Percentiles rank a stretch among this genome's conserved stretches.
Evolutionary conservation across 2,329 filamentous ascomycete genomes (phyloP).

Genomic region (Fusarium dlaminii): DNA sequence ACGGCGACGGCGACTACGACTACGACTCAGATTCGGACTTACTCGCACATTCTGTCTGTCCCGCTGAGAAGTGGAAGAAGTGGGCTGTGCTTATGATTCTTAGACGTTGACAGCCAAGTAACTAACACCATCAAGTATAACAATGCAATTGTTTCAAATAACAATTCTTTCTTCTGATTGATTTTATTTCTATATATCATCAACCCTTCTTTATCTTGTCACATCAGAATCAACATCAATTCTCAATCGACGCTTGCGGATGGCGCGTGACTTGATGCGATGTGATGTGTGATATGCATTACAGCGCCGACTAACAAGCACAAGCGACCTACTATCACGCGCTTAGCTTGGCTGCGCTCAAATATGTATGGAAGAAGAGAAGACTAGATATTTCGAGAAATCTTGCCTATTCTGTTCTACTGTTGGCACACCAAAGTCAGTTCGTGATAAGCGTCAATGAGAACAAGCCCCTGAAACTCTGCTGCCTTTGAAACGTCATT

Average conservation of each 20-base stretch:
- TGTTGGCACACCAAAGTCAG: background rate
- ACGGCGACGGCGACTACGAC: slow-evolving; percentile 5
- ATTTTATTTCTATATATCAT: background rate
- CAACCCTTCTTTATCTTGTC: background rate
- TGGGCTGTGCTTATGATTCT: slow-evolving; percentile 19
- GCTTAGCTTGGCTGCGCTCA: background rate
- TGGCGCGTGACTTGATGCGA: slow-evolving; percentile 23
- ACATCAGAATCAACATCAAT: background rate
- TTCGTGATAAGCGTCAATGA: slow-evolving; percentile 1
- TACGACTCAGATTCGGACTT: slow-evolving; percentile 21
- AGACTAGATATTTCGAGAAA: background rate
- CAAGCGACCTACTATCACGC: slow-evolving; percentile 4
- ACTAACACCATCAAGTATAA: background rate
- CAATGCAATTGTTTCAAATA: background rate
- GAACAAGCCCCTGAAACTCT: slow-evolving; percentile 29
- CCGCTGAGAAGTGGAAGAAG: background rate
- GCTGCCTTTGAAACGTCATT: slow-evolving; percentile 16
- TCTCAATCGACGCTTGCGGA: slow-evolving; percentile 24
- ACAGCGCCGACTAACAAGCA: background rate
- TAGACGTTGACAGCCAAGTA: background rate
- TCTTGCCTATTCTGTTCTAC: background rate
- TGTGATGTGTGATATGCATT: slow-evolving; percentile 19
- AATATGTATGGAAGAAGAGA: background rate
- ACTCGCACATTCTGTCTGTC: background rate
- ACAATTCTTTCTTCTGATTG: background rate